phyloP scores from a whole-genome alignment of 75 land plant species.

The Azolla pinnata region DNA sequence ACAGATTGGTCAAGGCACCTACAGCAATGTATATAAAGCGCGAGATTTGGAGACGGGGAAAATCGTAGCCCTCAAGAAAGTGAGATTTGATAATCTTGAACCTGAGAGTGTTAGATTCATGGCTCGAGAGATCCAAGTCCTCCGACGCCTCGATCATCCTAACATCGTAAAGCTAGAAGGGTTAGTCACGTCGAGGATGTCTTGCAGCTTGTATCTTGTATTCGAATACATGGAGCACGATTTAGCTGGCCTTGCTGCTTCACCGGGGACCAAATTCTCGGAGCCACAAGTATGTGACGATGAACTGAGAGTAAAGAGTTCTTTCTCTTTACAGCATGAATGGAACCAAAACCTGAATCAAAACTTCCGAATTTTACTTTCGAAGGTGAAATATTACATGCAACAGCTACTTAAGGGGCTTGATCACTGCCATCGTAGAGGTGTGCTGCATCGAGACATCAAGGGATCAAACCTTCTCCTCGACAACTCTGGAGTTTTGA shows the following conservation, averaged over 20 bases:
- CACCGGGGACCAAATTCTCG: constrained; percentile 47
- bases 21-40: constrained; percentile 88
- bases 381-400: constrained; percentile 82
- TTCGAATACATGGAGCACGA: constrained; percentile 90
- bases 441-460: constrained; percentile 74
- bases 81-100: constrained; percentile 50
- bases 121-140: constrained; percentile 61
- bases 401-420: constrained; percentile 62
- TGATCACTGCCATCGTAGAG: constrained; percentile 63
- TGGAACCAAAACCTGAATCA: too few relatives aligned
- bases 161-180: constrained; percentile 69
- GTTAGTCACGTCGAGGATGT: constrained; percentile 70
- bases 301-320: neutral
- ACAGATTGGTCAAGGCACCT: constrained; percentile 88
- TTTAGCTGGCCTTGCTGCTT: constrained; percentile 70
- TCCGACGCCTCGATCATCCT: constrained; percentile 53
- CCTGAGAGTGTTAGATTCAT: constrained; percentile 61
- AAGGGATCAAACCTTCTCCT: constrained; percentile 72
- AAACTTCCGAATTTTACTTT: too few relatives aligned
- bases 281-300: constrained; percentile 48
- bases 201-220: constrained; percentile 63
- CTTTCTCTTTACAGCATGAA: too few relatives aligned
- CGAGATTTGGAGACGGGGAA: constrained; percentile 51
- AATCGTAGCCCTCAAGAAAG: constrained; percentile 71
- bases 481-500: constrained; percentile 56